Conservation (phyloP, 176 grass and related monocot genomes). For the Tillandsia leiboldiana region DNA sequence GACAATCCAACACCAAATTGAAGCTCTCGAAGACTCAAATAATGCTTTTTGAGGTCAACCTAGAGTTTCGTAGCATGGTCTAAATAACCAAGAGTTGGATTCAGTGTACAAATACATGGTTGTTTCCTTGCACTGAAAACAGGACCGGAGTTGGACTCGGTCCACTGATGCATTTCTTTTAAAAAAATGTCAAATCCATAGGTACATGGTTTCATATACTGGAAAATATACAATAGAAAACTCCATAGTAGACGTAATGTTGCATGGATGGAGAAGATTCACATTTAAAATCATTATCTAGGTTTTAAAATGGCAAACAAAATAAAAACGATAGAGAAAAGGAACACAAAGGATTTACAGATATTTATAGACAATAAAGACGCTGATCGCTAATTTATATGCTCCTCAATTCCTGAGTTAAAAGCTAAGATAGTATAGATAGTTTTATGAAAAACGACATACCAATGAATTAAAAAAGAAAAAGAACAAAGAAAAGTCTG, state of each 20-base stretch:
- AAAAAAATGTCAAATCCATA: no score
- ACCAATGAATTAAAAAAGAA: background rate
- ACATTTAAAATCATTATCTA: background rate
- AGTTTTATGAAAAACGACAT: background rate
- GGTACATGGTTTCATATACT: no score
- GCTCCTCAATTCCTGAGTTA: background rate
- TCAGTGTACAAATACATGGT: background rate
- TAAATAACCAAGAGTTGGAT: background rate
- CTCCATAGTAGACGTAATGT: background rate
- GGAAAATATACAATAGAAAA: background rate
- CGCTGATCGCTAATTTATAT: background rate
- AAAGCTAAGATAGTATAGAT: background rate
- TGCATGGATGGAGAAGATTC: background rate
- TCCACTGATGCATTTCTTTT: no score
- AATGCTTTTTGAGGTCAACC: background rate
- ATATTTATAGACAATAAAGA: background rate
- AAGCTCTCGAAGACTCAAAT: background rate
- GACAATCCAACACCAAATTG: background rate
- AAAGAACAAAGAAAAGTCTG: background rate
- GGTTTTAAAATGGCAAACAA: no score
- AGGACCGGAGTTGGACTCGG: no score
- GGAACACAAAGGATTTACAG: background rate
- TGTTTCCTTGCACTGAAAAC: background rate
- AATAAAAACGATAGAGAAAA: background rate
- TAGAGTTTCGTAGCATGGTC: background rate